Evolutionary conservation across 2,329 filamentous ascomycete species (phyloP).

Genomic region (Hymenoscyphus infarciens): DNA sequence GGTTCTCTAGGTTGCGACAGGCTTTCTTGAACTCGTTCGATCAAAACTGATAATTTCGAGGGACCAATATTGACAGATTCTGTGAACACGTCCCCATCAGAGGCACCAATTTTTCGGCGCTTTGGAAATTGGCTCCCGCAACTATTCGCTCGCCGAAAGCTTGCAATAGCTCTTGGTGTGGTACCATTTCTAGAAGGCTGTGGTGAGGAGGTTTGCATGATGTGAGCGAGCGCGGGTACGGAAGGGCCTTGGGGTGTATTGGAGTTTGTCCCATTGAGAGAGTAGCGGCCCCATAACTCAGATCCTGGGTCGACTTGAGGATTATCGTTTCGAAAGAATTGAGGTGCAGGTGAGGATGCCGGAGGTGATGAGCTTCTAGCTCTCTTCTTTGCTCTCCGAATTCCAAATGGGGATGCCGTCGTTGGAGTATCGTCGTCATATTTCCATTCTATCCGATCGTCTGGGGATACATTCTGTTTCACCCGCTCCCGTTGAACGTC

Average conservation of each 20-base stretch:
- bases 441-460: conserved; percentile 60
- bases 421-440: conserved; percentile 42
- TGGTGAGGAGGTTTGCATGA: conserved; percentile 69
- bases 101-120: conserved; percentile 49
- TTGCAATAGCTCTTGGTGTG: conserved; percentile 42
- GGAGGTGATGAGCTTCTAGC: conserved; percentile 70
- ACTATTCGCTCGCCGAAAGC: conserved; percentile 62
- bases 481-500: conserved; percentile 40
- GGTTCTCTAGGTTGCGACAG: conserved; percentile 36
- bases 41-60: conserved; percentile 56
- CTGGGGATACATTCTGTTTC: conserved; percentile 51
- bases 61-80: conserved; percentile 44
- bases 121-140: conserved; percentile 72
- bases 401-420: conserved; percentile 46
- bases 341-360: conserved; percentile 57
- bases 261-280: conserved; percentile 42
- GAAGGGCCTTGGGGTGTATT: conserved; percentile 28
- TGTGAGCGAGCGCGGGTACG: conserved; percentile 58
- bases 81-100: conserved; percentile 37
- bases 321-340: conserved; percentile 28
- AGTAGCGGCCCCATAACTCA: conserved; percentile 75
- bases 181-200: conserved; percentile 48
- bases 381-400: conserved; percentile 53
- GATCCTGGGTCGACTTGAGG: conserved; percentile 69
- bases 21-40: conserved; percentile 61